Conservation (phyloP, 2,329 filamentous ascomycete genomes). For the Fusarium sp. region DNA sequence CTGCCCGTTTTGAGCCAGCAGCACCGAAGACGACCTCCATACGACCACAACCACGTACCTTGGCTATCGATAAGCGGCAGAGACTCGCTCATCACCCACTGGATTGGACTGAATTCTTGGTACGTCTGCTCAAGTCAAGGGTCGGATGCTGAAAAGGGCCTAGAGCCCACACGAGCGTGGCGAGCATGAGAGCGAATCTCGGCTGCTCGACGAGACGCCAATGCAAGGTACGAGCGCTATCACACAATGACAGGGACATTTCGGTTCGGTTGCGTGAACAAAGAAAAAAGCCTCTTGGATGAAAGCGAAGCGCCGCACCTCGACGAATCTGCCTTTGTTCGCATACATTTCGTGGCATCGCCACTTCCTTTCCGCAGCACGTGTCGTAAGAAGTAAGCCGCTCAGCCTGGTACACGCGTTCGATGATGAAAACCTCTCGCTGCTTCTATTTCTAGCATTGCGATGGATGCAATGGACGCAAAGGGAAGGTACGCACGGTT, state of each 20-base stretch:
- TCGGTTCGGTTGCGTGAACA: constrained; percentile 22
- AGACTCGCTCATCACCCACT: background rate
- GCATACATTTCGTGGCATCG: constrained; percentile 4
- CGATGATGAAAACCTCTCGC: background rate
- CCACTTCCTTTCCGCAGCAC: constrained; percentile 6
- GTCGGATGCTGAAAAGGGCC: constrained; percentile 23
- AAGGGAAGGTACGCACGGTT: constrained; percentile 21
- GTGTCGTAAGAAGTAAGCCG: constrained; percentile 1
- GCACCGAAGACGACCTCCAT: constrained; percentile 16
- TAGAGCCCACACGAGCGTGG: constrained; percentile 31
- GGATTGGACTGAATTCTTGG: constrained; percentile 35
- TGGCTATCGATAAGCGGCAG: constrained; percentile 28
- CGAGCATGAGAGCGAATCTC: constrained; percentile 11
- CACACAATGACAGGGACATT: constrained; percentile 35
- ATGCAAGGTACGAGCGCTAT: constrained; percentile 41
- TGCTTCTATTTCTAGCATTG: constrained; percentile 27
- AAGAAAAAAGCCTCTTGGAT: constrained; percentile 9
- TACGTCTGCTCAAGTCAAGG: constrained; percentile 22
- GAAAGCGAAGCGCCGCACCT: constrained; percentile 32
- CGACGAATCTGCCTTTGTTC: constrained; percentile 13
- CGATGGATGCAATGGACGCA: constrained; percentile 4
- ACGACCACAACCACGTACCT: background rate
- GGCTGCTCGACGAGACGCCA: constrained; percentile 19
- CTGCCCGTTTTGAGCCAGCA: constrained; percentile 18
- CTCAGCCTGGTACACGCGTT: constrained; percentile 14